Evolutionary conservation across 2,329 filamentous ascomycete genomes (phyloP), one percentile per base, ranked within the genome.

Genomic region (Fusarium keratoplasticum): DNA sequence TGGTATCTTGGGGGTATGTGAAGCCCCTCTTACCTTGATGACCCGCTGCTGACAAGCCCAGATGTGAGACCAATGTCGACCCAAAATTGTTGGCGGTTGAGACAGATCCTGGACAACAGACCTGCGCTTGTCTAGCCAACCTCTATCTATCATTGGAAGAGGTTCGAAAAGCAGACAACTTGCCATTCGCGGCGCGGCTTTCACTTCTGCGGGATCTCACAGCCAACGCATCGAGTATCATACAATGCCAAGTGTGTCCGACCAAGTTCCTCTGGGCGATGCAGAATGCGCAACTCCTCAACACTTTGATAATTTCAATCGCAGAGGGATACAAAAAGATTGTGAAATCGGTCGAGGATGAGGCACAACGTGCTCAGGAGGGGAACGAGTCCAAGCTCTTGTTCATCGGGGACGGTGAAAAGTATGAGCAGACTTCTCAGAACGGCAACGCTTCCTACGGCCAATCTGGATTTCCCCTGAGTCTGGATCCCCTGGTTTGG

Each of bases 231-330:
- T 54, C 62, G 3, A 20, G 62, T 1, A 64, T 79, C 3, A 72
- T 78, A 11, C 67, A 76, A 16, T 78, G 77, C 6, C 57, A 61
- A 22, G 67, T 78, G 1, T 78, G 77, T 22, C 77, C 77, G 1
- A 77, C 72, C 0, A 64, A 75, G 27, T 79, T 78, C 8, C 61
- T 78, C 10, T 78, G 77, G 77, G 77, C 77, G 1, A 78, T 78
- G 77, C 77, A 78, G 36, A 78, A 78, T 14, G 72, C 76, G 3
- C 77, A 78, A 44, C 61, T 78, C 0, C 68, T 79, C 2, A 78
- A 77, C 13, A 79, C 77, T 0, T 65, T 78, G 1, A 71, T 78
- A 1, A 55, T 76, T 13, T 78, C 77, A 3, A 69, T 79, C 6
- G 77, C 77, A 0, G 77, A 78, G 58, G 72, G 69, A 16, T 79